Percentiles rank a stretch among this genome's conserved stretches.
Evolutionary conservation across 805 yeast genomes (phyloP).

Genomic region (Lachancea mirantina): DNA sequence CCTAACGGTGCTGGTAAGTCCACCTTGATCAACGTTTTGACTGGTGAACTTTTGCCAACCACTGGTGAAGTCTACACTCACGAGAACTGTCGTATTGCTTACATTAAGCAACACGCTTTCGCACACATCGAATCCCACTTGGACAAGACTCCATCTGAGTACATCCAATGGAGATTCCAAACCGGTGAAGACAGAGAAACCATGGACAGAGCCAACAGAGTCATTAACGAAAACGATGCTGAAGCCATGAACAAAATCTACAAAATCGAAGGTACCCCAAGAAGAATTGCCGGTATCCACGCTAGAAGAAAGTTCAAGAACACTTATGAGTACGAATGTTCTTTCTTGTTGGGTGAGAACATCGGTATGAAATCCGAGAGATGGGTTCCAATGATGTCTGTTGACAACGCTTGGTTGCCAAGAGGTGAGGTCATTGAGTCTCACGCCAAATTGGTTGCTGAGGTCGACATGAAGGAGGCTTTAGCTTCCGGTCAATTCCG

Average conservation of each 20-base stretch:
- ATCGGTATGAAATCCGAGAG: constrained; percentile 98
- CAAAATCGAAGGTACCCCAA: constrained; percentile 97
- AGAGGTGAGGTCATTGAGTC: constrained; percentile 97
- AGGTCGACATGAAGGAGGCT: constrained; percentile 99
- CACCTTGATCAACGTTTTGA: constrained; percentile 94
- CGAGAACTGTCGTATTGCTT: constrained; percentile 99
- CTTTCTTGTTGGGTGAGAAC: constrained; percentile 97
- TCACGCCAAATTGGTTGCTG: constrained; percentile 98
- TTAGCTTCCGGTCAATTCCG: constrained; percentile 99
- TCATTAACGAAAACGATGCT: constrained; percentile 94
- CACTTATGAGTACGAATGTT: constrained; percentile 99
- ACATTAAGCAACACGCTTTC: constrained; percentile 99
- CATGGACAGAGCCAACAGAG: constrained; percentile 99
- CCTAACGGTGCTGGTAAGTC: constrained; percentile 99
- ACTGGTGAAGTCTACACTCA: constrained; percentile 98
- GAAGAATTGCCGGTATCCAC: constrained; percentile 91
- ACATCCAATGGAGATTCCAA: constrained; percentile 99
- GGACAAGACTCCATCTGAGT: constrained; percentile 99
- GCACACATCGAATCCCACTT: constrained; percentile 98
- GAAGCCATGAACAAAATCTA: constrained; percentile 98
- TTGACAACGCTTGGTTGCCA: constrained; percentile 99
- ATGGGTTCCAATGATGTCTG: constrained; percentile 99
- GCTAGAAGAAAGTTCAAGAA: constrained; percentile 99
- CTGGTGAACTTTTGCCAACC: constrained; percentile 99
- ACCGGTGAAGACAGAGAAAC: constrained; percentile 99